These are phyloP conservation scores for Alternaria sp. DNA, from an alignment of 2,329 filamentous ascomycete species.

Conservation along the genomic window DNA sequence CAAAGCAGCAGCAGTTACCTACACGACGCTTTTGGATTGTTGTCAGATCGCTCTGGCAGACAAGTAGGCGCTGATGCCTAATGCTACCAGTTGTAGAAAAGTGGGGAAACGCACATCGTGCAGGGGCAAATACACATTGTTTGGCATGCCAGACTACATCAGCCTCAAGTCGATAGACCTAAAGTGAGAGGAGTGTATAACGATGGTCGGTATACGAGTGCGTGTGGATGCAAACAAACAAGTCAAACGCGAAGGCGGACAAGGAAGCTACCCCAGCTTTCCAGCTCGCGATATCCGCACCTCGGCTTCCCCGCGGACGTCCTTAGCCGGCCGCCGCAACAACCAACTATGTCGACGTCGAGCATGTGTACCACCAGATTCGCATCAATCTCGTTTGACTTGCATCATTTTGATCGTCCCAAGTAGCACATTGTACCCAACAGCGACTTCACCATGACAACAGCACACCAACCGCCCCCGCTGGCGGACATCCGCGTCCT, in stretches of 20 bases:
- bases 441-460: conserved; percentile 28
- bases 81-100: not conserved
- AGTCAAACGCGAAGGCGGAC: not conserved
- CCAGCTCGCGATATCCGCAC: conserved; percentile 25
- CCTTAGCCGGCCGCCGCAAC: conserved; percentile 36
- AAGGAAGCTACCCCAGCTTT: conserved; percentile 4
- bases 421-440: not conserved
- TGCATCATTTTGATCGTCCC: not conserved
- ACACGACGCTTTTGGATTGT: not conserved
- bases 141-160: not conserved
- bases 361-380: conserved; percentile 22
- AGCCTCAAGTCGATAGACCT: too few species aligned
- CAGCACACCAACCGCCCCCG: conserved; percentile 54
- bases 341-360: conserved; percentile 43
- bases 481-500: conserved; percentile 68
- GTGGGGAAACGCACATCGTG: not conserved
- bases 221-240: conserved; percentile 1
- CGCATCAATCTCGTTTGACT: not conserved
- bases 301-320: conserved; percentile 48
- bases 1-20: not conserved
- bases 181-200: not conserved
- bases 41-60: not conserved
- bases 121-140: not conserved
- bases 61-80: not conserved
- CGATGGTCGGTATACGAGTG: not conserved